A percentile compares a stretch with the other conserved stretches of the same genome.
These are phyloP conservation scores for Solanum neorickii DNA, from an alignment of 257 asterid genomes.

Conservation along the genomic window DNA sequence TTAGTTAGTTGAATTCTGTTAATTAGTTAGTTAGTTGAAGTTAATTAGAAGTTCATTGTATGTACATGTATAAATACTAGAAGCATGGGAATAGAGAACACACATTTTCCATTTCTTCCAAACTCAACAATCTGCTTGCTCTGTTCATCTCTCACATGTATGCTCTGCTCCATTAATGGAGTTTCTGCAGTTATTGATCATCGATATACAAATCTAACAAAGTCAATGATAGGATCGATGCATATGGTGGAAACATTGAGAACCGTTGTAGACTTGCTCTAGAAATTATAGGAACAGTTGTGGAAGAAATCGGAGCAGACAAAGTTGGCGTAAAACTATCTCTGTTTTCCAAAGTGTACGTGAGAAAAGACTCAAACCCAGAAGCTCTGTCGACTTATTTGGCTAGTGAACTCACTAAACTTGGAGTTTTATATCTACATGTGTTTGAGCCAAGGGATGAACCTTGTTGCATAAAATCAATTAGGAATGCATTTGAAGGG, in stretches of 20 bases:
- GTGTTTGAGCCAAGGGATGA: conserved; percentile 29
- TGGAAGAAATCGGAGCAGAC: conserved; percentile 55
- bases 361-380: conserved; percentile 31
- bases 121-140: no score
- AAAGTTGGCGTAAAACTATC: conserved; percentile 71
- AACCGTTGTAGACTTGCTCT: conserved; percentile 63
- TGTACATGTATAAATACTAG: no score
- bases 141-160: no score
- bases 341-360: conserved; percentile 74
- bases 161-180: no score
- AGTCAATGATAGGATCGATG: conserved; percentile 66
- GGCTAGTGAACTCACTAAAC: conserved; percentile 4
- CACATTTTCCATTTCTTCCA: no score
- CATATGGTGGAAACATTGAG: conserved; percentile 59
- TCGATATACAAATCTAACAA: no score
- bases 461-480: neutral
- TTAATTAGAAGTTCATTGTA: no score
- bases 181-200: no score
- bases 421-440: conserved; percentile 32
- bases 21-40: no score
- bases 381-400: conserved; percentile 45
- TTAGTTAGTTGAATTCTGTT: no score
- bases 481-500: neutral
- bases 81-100: no score
- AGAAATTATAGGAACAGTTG: conserved; percentile 53